phyloP scores from a whole-genome alignment of 2,329 filamentous ascomycete genomes.

The Macrophomina tecta region DNA sequence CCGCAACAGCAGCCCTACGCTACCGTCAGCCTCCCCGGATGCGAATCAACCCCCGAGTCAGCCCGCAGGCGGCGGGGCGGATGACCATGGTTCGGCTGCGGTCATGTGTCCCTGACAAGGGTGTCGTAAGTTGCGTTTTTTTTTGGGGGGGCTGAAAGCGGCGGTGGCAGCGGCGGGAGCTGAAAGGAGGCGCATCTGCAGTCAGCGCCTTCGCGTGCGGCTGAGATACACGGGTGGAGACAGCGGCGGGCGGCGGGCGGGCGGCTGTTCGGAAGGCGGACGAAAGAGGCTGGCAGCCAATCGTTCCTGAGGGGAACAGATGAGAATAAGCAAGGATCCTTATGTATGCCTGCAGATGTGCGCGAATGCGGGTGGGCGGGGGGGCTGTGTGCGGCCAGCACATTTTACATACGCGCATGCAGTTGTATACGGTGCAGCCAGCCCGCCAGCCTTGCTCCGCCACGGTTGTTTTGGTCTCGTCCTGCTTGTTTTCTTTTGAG shows the following conservation, averaged over 20 bases:
- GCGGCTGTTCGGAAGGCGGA: too few species aligned
- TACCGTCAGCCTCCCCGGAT: too few species aligned
- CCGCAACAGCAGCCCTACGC: too few species aligned
- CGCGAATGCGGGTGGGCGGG: background rate
- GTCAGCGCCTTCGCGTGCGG: background rate
- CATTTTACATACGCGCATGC: background rate
- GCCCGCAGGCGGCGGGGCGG: too few species aligned
- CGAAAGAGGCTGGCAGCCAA: too few species aligned
- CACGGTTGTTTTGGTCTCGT: background rate
- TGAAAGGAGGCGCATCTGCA: background rate
- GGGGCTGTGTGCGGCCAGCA: constrained; percentile 7
- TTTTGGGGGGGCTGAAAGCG: too few species aligned
- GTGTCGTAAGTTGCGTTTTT: too few species aligned
- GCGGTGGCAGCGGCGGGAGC: too few species aligned
- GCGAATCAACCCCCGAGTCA: too few species aligned
- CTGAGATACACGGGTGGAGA: background rate
- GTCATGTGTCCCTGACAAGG: background rate
- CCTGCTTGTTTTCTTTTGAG: background rate
- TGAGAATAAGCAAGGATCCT: background rate
- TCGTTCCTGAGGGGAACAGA: background rate
- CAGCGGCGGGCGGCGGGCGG: too few species aligned
- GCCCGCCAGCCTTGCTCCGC: constrained; percentile 17
- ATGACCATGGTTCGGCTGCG: too few species aligned
- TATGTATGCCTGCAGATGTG: background rate
- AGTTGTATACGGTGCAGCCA: background rate